Percentiles rank a stretch among this genome's conserved stretches.
Conservation (phyloP, 2,329 filamentous ascomycete species). For the Tolypocladium amazonense region DNA sequence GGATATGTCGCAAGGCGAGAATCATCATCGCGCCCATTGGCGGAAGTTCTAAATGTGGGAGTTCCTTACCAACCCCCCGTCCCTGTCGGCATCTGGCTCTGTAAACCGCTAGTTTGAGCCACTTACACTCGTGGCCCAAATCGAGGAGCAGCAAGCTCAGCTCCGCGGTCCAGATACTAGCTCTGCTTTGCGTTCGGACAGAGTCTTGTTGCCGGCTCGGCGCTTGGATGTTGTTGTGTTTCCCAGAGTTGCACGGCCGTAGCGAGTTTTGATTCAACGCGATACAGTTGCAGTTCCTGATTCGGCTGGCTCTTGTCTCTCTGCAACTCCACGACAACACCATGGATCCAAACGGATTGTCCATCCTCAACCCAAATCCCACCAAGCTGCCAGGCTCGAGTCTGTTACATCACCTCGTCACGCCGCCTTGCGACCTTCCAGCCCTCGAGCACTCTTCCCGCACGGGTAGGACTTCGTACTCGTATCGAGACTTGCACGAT, state of each 20-base stretch:
- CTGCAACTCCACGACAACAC: not conserved
- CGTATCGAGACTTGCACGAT: constrained; percentile 53
- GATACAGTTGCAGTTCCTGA: not conserved
- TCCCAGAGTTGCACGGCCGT: not conserved
- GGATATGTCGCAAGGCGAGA: not conserved
- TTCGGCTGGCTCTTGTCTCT: not conserved
- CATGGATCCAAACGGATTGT: constrained; percentile 22
- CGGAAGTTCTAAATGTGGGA: not conserved
- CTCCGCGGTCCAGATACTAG: not conserved
- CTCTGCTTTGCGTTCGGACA: not conserved
- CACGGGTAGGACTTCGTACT: constrained; percentile 28
- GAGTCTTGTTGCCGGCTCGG: not conserved
- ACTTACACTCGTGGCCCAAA: not conserved
- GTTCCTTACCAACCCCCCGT: not conserved
- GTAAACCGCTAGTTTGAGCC: not conserved
- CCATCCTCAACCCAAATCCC: constrained; percentile 35
- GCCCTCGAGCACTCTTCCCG: constrained; percentile 22
- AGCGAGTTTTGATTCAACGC: not conserved
- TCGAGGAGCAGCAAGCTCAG: not conserved
- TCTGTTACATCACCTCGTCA: constrained; percentile 50
- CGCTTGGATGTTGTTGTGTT: not conserved
- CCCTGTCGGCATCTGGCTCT: not conserved
- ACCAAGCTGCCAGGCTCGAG: constrained; percentile 28
- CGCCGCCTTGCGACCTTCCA: constrained; percentile 12
- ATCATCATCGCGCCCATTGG: constrained; percentile 7